Evolutionary conservation across 495 filamentous ascomycete genomes (phyloP).

Genomic region (Penicilliopsis zonata): DNA sequence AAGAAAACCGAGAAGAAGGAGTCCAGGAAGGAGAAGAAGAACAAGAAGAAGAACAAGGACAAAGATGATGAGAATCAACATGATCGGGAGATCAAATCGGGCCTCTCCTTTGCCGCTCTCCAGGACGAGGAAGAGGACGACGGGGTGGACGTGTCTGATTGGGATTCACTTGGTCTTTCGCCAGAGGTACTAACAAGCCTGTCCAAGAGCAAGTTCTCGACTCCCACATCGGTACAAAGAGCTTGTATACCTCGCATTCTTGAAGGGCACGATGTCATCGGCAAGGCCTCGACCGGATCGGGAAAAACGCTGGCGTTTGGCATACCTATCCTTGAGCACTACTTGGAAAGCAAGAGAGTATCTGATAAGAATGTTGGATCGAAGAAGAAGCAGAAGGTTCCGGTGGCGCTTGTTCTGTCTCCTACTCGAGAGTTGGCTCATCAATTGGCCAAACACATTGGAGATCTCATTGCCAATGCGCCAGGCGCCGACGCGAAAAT

Average conservation of each 20-base stretch:
- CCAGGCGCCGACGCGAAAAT: conserved; percentile 51
- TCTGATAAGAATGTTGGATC: conserved; percentile 7
- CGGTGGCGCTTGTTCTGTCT: conserved; percentile 79
- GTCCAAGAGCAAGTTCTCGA: conserved; percentile 60
- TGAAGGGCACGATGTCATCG: conserved; percentile 79
- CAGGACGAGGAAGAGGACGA: conserved; percentile 32
- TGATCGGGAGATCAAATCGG: conserved; percentile 15
- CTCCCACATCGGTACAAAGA: conserved; percentile 71
- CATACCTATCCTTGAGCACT: conserved; percentile 38
- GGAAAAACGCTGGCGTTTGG: conserved; percentile 97
- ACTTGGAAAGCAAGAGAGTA: conserved; percentile 20
- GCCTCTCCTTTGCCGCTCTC: conserved; percentile 27
- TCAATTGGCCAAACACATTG: conserved; percentile 75
- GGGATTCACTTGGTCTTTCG: conserved; percentile 61
- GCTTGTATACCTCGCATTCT: conserved; percentile 71
- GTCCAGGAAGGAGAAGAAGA: conserved; percentile 14
- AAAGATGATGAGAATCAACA: conserved; percentile 6
- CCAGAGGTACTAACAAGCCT: conserved; percentile 56
- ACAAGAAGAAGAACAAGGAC: conserved; percentile 4
- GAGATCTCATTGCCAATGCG: conserved; percentile 47
- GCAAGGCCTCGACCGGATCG: conserved; percentile 91
- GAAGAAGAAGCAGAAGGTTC: conserved; percentile 22
- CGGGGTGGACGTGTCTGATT: conserved; percentile 51
- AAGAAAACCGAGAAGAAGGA: conserved; percentile 22
- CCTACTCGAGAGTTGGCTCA: conserved; percentile 90